A percentile compares a stretch with the other conserved stretches of the same genome.
Conservation (phyloP, 192 early-diverging fungal genomes). For the Gorgonomyces haynaldii region DNA sequence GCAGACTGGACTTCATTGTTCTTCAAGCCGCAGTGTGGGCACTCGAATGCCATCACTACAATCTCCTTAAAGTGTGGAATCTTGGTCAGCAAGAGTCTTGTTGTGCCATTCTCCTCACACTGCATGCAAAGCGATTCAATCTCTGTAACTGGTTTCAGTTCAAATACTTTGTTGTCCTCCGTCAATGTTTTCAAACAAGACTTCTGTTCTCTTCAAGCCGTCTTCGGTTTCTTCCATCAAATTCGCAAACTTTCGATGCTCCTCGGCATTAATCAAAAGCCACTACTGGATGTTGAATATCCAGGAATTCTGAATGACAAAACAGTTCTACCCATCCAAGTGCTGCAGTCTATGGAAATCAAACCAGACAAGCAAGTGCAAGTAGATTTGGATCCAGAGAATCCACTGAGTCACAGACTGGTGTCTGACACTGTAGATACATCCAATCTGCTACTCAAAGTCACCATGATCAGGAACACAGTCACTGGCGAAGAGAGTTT, state of each 20-base stretch:
- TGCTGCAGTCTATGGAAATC: no score
- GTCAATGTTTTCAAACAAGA: slow-evolving; percentile 57
- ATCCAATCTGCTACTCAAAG: background rate
- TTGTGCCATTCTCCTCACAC: slow-evolving; percentile 74
- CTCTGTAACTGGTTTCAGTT: slow-evolving; percentile 68
- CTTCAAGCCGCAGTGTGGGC: slow-evolving; percentile 75
- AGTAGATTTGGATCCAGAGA: no score
- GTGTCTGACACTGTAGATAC: background rate
- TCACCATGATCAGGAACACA: background rate
- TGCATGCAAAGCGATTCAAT: slow-evolving; percentile 86
- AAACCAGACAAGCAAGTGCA: no score
- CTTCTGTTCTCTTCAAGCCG: slow-evolving; percentile 11
- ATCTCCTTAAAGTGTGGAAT: slow-evolving; percentile 90
- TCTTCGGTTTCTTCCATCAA: background rate
- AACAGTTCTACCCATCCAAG: no score
- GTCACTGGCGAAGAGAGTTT: background rate
- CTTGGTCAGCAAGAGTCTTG: slow-evolving; percentile 72
- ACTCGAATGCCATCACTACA: slow-evolving; percentile 73
- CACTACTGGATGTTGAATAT: no score
- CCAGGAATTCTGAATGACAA: no score
- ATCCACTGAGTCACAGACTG: no score
- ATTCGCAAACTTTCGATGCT: no score
- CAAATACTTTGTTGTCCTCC: no score
- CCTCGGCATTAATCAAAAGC: no score
- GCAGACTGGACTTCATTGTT: slow-evolving; percentile 89